Evolutionary conservation across 1,284 basidiomycete genomes (phyloP), one percentile per base, ranked within the genome.

Genomic region (Austroboletus novae-zelandiae): DNA sequence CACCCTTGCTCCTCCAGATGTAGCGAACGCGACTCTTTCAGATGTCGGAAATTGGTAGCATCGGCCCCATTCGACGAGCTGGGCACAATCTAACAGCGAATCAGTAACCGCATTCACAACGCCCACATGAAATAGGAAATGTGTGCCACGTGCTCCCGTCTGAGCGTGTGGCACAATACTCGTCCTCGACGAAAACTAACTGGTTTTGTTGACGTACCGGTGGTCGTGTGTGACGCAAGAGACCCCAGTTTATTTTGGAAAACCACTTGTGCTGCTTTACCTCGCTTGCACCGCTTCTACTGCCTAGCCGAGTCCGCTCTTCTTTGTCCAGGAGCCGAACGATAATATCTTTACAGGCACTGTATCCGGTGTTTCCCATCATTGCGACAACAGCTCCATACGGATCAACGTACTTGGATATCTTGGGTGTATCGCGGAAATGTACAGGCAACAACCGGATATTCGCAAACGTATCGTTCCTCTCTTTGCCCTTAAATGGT

Each of bases 261-360:
- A 99, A 99, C 97, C 97, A 99, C 70, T 94, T 97, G 80, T 98
- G 95, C 60, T 92, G 89, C 77, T 99, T 99, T 62, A 99, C 94
- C 72, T 99, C 97, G 61, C 92, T 95, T 42, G 97, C 97, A 36
- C 97, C 97, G 55, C 88, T 93, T 69, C 83, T 86, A 69, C 91
- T 93, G 42, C 96, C 96, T 48, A 99, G 72, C 48, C 96, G 83
- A 58, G 84, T 88, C 64, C 82, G 78, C 71, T 99, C 96, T 63
- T 90, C 88, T 77, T 99, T 99, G 79, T 94, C 91, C 58, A 99
- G 76, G 47, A 98, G 71, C 61, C 94, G 92, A 40, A 80, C 80
- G 61, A 99, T 82, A 65, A 92, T 81, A 59, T 94, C 90, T 72
- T 95, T 96, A 70, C 92, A 86, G 40, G 87, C 79, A 59, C 90